Evolutionary conservation across 805 yeast genomes (phyloP).

Genomic region (Lipomyces anomalus): DNA sequence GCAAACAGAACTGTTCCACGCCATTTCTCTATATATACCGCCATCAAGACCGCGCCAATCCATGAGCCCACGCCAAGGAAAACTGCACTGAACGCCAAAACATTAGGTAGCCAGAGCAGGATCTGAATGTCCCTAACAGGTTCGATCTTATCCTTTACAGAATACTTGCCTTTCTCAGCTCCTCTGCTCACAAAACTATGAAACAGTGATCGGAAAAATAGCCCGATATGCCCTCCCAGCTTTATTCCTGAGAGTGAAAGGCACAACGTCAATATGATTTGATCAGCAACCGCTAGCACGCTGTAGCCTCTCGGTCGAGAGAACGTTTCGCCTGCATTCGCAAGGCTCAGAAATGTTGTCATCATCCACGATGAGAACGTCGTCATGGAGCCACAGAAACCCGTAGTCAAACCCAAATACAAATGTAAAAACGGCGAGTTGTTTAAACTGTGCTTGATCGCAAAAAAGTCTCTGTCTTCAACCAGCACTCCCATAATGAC

Average conservation of each 20-base stretch:
- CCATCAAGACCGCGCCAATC: constrained; percentile 24
- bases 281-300: constrained; percentile 21
- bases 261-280: constrained; percentile 19
- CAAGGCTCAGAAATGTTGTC: constrained; percentile 22
- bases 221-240: constrained; percentile 22
- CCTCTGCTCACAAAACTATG: neutral
- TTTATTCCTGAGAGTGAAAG: constrained; percentile 21
- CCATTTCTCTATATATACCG: constrained; percentile 18
- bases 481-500: constrained; percentile 25
- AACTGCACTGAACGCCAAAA: constrained; percentile 2
- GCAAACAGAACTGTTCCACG: constrained; percentile 25
- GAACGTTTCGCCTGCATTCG: constrained; percentile 15
- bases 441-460: constrained; percentile 4
- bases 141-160: neutral
- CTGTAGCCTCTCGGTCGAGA: constrained; percentile 24
- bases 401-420: constrained; percentile 25
- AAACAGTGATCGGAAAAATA: constrained; percentile 3
- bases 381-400: constrained; percentile 29
- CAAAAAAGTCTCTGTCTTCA: constrained; percentile 13
- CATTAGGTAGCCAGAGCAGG: neutral
- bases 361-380: constrained; percentile 29
- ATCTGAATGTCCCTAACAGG: neutral
- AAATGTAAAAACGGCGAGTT: constrained; percentile 4
- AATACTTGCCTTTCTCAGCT: neutral
- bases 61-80: constrained; percentile 22